Evolutionary conservation across 2,329 filamentous ascomycete species (phyloP).

Genomic region (Colletotrichum tropicicola): DNA sequence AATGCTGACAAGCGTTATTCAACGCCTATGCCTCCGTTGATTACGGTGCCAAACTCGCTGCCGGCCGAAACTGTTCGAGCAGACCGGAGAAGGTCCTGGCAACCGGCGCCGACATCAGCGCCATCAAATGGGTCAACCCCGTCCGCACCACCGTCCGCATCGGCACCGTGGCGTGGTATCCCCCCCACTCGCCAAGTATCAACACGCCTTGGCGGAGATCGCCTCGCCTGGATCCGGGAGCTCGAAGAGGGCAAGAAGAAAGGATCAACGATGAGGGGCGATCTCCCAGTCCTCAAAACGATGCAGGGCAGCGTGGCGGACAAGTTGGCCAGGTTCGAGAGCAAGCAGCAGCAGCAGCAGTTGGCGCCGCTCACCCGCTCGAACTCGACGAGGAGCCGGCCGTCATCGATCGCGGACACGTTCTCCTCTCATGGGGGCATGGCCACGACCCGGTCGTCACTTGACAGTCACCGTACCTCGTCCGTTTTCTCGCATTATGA

Average conservation of each 20-base stretch:
- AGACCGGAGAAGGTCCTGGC: conserved; percentile 19
- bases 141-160: conserved; percentile 14
- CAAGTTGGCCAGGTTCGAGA: conserved; percentile 22
- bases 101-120: conserved; percentile 3
- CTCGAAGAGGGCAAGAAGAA: conserved; percentile 18
- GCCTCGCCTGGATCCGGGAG: conserved; percentile 24
- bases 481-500: conserved; percentile 28
- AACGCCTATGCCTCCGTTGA: not conserved
- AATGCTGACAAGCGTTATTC: conserved; percentile 14
- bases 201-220: conserved; percentile 8
- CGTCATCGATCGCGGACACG: conserved; percentile 17
- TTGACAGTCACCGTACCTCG: conserved; percentile 21
- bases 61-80: not conserved
- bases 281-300: conserved; percentile 18
- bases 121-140: not conserved
- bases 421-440: conserved; percentile 10
- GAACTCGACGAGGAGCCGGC: conserved; percentile 20
- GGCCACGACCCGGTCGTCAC: conserved; percentile 16
- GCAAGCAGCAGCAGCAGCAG: not conserved
- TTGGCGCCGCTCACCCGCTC: conserved; percentile 4
- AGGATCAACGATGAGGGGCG: not conserved
- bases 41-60: not conserved
- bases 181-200: not conserved
- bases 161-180: conserved; percentile 8
- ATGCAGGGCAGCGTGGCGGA: conserved; percentile 23